Evolutionary conservation across 23 red algal genomes (phyloP), one percentile per base, ranked within the genome.

Genomic region (Gracilaria caudata): DNA sequence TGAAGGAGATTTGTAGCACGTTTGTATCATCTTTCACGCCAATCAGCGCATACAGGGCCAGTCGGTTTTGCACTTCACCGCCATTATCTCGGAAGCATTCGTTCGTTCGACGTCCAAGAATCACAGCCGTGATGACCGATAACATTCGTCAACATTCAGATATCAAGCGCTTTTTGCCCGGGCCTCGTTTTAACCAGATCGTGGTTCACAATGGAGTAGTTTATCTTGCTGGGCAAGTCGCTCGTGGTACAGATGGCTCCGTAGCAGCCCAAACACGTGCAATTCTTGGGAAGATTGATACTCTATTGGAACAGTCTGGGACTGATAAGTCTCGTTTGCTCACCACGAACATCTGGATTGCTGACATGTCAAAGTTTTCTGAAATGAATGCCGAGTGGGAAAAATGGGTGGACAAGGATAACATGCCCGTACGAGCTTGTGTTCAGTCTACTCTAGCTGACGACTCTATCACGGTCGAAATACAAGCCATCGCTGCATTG

Each of bases 351-450:
- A 86, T 94, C 16, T 98, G 89, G 83, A 79, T 98, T 23, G 43
- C 91, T 17, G 84, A 93, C 55, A 90, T 94, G 24, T 29, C 57
- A 25, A 64, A 76, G 78, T 54, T 84, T 44, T 53, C 83, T 10
- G 95, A 86, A 32, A 87, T 98, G 81, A 98, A 98, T 73, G 38
- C 61, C 24, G 95, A 35, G 16, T 98, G 95, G 95, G 82, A 51
- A 26, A 37, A 76, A 45, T 98, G 95, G 95, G 51, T 98, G 32
- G 95, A 96, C 79, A 91, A 66, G 61, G 36, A 86, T 9, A 58
- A 96, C 51, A 89, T 89, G 92, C 74, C 90, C 49, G 84, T 82
- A 2, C 90, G 95, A 19, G 95, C 95, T 0, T 84, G 74, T n/a
- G 78, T 94, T 17, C 83, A 90, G 58, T 77, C 95, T 19, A 36